Base-by-base conservation (phyloP, 2,329 filamentous ascomycete genomes). In the Aureobasidium lini region DNA sequence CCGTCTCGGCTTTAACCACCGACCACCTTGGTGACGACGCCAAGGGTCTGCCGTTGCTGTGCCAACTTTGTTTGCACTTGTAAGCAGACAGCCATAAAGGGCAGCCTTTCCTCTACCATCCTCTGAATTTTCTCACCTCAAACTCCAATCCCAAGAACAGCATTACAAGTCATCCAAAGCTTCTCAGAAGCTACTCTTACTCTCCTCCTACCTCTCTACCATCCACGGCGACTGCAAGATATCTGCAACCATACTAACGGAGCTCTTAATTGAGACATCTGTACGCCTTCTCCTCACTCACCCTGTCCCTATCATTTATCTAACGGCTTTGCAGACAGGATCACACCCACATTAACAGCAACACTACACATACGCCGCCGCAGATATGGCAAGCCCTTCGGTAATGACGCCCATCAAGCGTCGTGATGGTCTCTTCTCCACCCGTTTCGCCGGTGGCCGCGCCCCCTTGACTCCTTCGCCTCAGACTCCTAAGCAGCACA, bases 381-480 rank as follows among this genome's bases (percentile, higher is more conserved):
- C 48, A 52, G 48, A 52, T 52, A 97, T 97, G 93, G 90, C 93
- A 73, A 88, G 87, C 74, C 78, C 83, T 74, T 79, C 84, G 72
- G 85, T 96, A 75, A 89, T 90, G 69, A 97, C 94, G 62, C 94
- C 94, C 62, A 81, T 94, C 73, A 97, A 96, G 83, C 94, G 89
- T 82, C 93, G 96, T 76, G 86, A 88, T 77, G 90, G 91, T 62
- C 83, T 96, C 69, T 96, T 97, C 80, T 91, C 88, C 66, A 85
- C 89, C 67, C 91, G 91, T 73, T 94, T 92, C 72, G 94, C 92
- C 75, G 92, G 93, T 77, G 91, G 92, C 73, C 90, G 94, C 63
- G 92, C 95, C 81, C 92, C 94, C 67, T 79, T 99, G 71, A 96
- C 93, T 4, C 93, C 94, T 34, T 97, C 93, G 60, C 94, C 94